Conservation (phyloP, 2,329 filamentous ascomycete species). For the Byssoonygena ceratinophila region DNA sequence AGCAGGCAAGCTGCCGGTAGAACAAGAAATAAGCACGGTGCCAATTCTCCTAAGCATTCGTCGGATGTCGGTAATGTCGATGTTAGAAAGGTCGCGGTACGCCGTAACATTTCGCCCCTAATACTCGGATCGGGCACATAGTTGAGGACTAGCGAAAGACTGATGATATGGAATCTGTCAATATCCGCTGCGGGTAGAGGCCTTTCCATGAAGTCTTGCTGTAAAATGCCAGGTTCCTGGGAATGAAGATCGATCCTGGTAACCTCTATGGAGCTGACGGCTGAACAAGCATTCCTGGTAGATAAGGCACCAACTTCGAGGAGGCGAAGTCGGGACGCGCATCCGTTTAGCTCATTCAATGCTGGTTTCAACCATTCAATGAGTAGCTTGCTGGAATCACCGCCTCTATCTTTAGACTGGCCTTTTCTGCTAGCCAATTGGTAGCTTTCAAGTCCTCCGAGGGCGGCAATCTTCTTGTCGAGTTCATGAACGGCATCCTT, state of each 20-base stretch:
- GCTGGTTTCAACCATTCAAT: constrained; percentile 46
- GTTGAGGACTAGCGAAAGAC: constrained; percentile 84
- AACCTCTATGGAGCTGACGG: constrained; percentile 58
- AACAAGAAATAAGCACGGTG: constrained; percentile 67
- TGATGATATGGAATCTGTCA: constrained; percentile 77
- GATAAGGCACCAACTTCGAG: constrained; percentile 86
- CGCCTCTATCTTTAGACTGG: constrained; percentile 50
- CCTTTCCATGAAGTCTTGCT: constrained; percentile 90
- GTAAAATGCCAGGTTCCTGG: constrained; percentile 62
- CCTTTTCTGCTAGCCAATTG: constrained; percentile 54
- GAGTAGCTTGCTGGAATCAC: constrained; percentile 52
- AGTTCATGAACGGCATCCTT: constrained; percentile 35
- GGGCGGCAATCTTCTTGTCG: constrained; percentile 42
- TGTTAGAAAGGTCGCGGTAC: constrained; percentile 60
- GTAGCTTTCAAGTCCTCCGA: constrained; percentile 50
- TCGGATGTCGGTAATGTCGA: constrained; percentile 15
- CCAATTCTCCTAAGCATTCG: constrained; percentile 22
- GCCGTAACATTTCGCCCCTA: constrained; percentile 74
- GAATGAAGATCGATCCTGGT: constrained; percentile 84
- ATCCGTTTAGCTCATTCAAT: constrained; percentile 18
- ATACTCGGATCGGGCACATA: constrained; percentile 69
- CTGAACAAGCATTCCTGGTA: constrained; percentile 72
- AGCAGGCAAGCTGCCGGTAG: constrained; percentile 75
- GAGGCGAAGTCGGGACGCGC: constrained; percentile 45
- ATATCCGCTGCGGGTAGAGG: constrained; percentile 52